Percentiles rank a stretch among this genome's conserved stretches.
Conservation (phyloP, 345 rosid genomes). For the Noccaea bulbosa region DNA sequence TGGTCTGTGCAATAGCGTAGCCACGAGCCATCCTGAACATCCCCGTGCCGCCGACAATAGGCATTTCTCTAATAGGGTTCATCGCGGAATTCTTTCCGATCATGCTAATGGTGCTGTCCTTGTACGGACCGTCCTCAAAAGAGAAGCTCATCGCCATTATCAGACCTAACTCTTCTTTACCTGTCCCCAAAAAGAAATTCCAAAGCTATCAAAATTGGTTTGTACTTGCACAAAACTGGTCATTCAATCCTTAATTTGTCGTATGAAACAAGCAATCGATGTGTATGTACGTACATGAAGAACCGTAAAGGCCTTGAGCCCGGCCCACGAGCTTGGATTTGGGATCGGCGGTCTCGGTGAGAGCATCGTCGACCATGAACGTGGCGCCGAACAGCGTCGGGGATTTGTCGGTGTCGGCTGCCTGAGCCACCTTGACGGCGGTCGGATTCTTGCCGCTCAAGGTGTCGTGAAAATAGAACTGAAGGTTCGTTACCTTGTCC, state of each 20-base stretch:
- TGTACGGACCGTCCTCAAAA: conserved; percentile 61
- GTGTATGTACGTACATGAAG: conserved; percentile 34
- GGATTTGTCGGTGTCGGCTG: conserved; percentile 48
- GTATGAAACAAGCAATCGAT: not conserved
- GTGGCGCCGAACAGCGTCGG: conserved; percentile 54
- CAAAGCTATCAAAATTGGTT: not conserved
- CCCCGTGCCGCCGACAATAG: conserved; percentile 64
- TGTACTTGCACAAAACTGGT: not conserved
- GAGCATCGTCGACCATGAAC: conserved; percentile 60
- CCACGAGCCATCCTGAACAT: conserved; percentile 67
- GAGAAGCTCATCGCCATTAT: conserved; percentile 57
- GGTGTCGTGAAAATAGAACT: conserved; percentile 73
- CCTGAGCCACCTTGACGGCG: conserved; percentile 57
- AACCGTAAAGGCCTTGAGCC: conserved; percentile 68
- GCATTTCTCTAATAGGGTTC: conserved; percentile 59
- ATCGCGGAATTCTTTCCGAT: conserved; percentile 52
- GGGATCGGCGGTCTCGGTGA: conserved; percentile 59
- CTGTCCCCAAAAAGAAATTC: conserved; percentile 26
- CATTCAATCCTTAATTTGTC: not conserved
- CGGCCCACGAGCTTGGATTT: conserved; percentile 66
- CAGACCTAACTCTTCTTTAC: conserved; percentile 51
- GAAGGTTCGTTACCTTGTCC: conserved; percentile 58
- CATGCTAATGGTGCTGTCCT: conserved; percentile 67
- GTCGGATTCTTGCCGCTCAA: conserved; percentile 60
- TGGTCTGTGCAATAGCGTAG: conserved; percentile 55